Base-by-base conservation (phyloP, 2,329 filamentous ascomycete species). In the Claviceps quebecensis region DNA sequence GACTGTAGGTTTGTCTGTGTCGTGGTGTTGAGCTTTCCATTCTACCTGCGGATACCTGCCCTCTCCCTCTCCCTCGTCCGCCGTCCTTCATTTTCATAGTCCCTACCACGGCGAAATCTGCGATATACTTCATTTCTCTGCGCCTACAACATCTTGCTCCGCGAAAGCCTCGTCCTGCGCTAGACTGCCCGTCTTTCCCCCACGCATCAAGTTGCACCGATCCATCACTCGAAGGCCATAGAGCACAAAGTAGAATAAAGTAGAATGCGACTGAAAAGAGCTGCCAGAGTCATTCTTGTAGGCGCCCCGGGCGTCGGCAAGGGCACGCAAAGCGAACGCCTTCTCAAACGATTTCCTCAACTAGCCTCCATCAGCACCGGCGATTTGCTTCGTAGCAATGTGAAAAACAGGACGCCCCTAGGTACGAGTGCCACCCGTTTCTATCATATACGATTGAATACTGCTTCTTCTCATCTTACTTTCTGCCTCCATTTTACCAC, bases 281-380 rank as follows among this genome's bases (percentile, higher is more conserved):
- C 93, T 53, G 93, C 93, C 51, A 86, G 93, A 56, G 84, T 97
- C 56, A 97, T 98, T 64, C 81, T 98, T 58, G 81, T 98, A 60
- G 93, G 93, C 60, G 90, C 91, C 49, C 93, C 93, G n/a, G 90
- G 90, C 53, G 93, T 95, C 52, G 93, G 93, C 56, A 98, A 98
- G 69, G 93, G 91, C 56, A 98, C 93, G 3, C 93, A 98, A 72
- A 88, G 87, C 49, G 87, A 95, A 67, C 82, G 93, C 55, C 75
- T 98, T 56, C 82, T 97, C 59, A 74, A 83, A 59, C 82, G 86
- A 58, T 98, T 93, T 64, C 87, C 90, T 3, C 86, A 96, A 63
- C 75, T 98, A 46, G 85, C 87, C 50, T 84, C 89, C 17, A 91
- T 98, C 67, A 95, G 88, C 69, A 95, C 93, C 4, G 93, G 93